Conservation (phyloP, 169 alveolate genomes). For the Cryptosporidium andersoni region DNA sequence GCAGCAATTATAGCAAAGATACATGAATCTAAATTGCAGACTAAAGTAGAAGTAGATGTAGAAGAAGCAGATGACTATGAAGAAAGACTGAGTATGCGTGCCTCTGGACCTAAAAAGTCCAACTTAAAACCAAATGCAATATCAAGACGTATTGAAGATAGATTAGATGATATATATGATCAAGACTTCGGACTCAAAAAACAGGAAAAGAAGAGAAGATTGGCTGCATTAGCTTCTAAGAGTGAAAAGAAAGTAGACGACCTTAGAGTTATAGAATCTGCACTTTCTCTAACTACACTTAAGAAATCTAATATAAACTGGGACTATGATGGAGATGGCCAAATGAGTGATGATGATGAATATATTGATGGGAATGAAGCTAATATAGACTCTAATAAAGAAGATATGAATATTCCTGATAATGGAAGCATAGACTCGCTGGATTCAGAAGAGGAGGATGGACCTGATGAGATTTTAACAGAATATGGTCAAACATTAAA, state of each 20-base stretch:
- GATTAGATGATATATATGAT: slow-evolving; percentile 62
- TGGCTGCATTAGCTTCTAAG: slow-evolving; percentile 40
- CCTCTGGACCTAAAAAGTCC: background rate
- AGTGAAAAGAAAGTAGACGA: slow-evolving; percentile 17
- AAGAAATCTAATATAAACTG: slow-evolving; percentile 20
- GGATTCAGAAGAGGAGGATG: slow-evolving; percentile 66
- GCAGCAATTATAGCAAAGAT: slow-evolving; percentile 58
- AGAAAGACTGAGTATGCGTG: background rate
- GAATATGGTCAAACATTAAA: slow-evolving; percentile 64
- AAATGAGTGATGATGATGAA: slow-evolving; percentile 61
- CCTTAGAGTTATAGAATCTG: slow-evolving; percentile 36
- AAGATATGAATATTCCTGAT: slow-evolving; percentile 39
- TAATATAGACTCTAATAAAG: slow-evolving; percentile 10
- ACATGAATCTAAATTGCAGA: slow-evolving; percentile 36
- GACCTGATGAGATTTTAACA: slow-evolving; percentile 60
- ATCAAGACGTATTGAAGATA: slow-evolving; percentile 21
- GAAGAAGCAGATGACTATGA: slow-evolving; percentile 17
- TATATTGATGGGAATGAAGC: slow-evolving; percentile 57
- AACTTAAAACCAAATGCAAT: background rate
- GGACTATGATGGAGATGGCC: slow-evolving; percentile 69
- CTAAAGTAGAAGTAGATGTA: slow-evolving; percentile 23
- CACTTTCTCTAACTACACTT: slow-evolving; percentile 59
- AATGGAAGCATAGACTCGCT: slow-evolving; percentile 25
- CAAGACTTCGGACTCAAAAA: slow-evolving; percentile 47
- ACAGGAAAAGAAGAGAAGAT: slow-evolving; percentile 64